Evolutionary conservation across 78 protist genomes (phyloP).

Genomic region (Dictyostelium firmibasis): DNA sequence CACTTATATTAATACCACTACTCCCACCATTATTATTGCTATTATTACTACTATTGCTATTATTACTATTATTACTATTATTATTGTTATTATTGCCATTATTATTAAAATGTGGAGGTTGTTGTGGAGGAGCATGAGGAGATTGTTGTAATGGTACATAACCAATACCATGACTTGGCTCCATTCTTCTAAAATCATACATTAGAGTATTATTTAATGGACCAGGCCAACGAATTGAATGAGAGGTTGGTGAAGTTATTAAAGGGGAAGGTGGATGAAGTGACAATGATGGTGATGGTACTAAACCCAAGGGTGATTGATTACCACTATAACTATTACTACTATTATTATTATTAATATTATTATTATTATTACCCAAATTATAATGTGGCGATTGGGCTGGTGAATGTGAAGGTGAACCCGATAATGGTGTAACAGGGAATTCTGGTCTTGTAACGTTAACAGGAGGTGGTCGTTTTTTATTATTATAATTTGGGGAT

Average conservation of each 20-base stretch:
- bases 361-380: neutral
- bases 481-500: neutral
- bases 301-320: neutral
- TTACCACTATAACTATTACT: neutral
- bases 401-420: constrained; percentile 5
- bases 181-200: constrained; percentile 5
- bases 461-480: constrained; percentile 36
- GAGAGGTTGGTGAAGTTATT: neutral
- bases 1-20: neutral
- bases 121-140: neutral
- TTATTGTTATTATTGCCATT: neutral
- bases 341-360: neutral
- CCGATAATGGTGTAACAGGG: neutral
- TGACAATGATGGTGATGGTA: neutral
- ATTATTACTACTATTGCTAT: neutral
- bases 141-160: constrained; percentile 7
- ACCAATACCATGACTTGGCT: neutral
- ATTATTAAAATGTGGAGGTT: neutral
- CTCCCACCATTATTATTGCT: neutral
- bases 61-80: neutral
- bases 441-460: constrained; percentile 20
- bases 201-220: neutral
- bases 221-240: constrained; percentile 20
- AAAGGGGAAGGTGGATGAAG: constrained; percentile 1
- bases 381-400: neutral